Conservation (phyloP, 768 basidiomycete genomes). For the Hebeloma cylindrosporum region DNA sequence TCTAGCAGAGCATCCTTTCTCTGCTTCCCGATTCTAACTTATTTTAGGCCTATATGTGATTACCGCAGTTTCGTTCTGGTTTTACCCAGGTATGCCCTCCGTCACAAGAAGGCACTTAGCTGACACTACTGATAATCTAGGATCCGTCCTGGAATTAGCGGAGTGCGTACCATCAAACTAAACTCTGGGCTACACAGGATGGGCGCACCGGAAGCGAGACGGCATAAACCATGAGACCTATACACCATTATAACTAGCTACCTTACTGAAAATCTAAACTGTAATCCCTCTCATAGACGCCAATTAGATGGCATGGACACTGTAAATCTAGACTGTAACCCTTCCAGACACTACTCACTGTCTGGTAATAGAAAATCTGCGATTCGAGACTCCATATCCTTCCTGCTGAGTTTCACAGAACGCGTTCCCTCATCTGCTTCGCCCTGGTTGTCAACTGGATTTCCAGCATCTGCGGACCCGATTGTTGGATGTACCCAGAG, state of each 20-base stretch:
- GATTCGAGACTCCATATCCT: conserved; percentile 39
- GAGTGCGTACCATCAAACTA: too few relatives aligned
- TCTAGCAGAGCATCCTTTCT: not conserved
- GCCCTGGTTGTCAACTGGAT: conserved; percentile 4
- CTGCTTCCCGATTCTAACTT: not conserved
- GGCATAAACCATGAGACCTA: too few relatives aligned
- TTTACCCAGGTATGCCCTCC: conserved; percentile 47
- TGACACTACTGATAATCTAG: not conserved
- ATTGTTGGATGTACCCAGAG: conserved; percentile 34
- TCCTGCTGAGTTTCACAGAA: conserved; percentile 27
- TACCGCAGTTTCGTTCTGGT: conserved; percentile 75
- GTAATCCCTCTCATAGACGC: too few relatives aligned
- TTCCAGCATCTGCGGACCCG: not conserved
- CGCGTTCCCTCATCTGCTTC: conserved; percentile 18
- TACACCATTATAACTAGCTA: too few relatives aligned
- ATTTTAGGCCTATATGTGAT: conserved; percentile 59
- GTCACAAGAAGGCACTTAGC: not conserved
- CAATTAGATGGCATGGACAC: too few relatives aligned
- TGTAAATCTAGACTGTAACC: too few relatives aligned
- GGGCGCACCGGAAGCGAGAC: too few relatives aligned
- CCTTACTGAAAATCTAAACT: too few relatives aligned
- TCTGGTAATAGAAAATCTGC: conserved; percentile 23
- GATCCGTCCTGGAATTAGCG: conserved; percentile 6
- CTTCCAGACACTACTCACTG: too few relatives aligned
- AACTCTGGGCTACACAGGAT: too few relatives aligned